Conservation (phyloP, 768 basidiomycete genomes). For the Termitomyces sp. region DNA sequence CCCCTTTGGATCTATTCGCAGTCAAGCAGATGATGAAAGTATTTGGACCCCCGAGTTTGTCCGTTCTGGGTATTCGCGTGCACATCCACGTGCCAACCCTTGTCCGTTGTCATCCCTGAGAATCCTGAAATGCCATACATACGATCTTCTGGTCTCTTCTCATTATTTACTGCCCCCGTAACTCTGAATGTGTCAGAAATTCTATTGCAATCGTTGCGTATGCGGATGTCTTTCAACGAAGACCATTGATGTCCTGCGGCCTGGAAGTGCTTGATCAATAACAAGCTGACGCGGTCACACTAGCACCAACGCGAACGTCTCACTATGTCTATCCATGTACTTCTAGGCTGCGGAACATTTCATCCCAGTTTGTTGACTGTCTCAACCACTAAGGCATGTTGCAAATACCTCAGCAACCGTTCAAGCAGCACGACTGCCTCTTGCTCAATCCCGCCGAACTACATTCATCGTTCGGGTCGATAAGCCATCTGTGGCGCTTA, state of each 20-base stretch:
- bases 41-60: conserved; percentile 33
- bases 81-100: background rate
- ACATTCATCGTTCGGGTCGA: background rate
- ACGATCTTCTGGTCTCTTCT: background rate
- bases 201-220: background rate
- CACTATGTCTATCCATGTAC: background rate
- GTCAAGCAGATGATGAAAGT: conserved; percentile 12
- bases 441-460: background rate
- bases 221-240: background rate
- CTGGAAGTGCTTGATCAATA: background rate
- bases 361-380: background rate
- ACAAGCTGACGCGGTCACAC: background rate
- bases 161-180: background rate
- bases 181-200: background rate
- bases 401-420: background rate
- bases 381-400: background rate
- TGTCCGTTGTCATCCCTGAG: too few relatives aligned
- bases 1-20: conserved; percentile 8
- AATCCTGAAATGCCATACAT: background rate
- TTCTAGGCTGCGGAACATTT: background rate
- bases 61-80: conserved; percentile 16
- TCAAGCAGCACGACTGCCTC: background rate
- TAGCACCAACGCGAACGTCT: background rate
- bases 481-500: background rate
- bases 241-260: background rate